A percentile compares a stretch with the other conserved stretches of the same genome.
Evolutionary conservation across 2,329 filamentous ascomycete species (phyloP).

Genomic region (Metarhizium rileyi): DNA sequence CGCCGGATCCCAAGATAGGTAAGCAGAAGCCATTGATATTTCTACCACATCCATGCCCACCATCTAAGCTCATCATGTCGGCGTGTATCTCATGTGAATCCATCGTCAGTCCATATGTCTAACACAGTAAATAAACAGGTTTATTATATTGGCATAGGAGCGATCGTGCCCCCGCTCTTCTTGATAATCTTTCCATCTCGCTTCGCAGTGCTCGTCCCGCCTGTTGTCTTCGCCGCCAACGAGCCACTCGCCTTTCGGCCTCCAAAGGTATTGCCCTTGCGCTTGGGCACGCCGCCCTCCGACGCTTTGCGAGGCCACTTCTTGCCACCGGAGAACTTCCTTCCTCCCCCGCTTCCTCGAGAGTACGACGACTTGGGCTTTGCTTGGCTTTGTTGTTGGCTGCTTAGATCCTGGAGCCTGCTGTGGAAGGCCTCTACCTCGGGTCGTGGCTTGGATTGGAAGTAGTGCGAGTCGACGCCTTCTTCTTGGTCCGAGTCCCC

Average conservation of each 20-base stretch:
- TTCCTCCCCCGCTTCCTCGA: constrained; percentile 14
- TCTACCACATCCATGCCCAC: background rate
- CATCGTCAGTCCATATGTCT: background rate
- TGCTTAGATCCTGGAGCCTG: constrained; percentile 20
- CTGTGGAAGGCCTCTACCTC: constrained; percentile 26
- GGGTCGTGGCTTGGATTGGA: constrained; percentile 19
- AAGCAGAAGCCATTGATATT: background rate
- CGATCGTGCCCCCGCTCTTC: constrained; percentile 26
- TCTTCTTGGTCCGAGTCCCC: constrained; percentile 27
- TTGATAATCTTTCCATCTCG: constrained; percentile 20
- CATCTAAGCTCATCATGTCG: background rate
- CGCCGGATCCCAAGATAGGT: background rate
- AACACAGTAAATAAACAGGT: background rate
- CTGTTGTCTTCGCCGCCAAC: constrained; percentile 12
- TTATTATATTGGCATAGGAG: constrained; percentile 26
- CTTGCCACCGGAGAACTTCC: constrained; percentile 18
- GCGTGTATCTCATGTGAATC: background rate
- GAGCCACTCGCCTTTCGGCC: constrained; percentile 22
- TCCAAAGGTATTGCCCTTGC: constrained; percentile 15
- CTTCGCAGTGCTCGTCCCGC: constrained; percentile 12
- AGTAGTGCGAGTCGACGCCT: constrained; percentile 39
- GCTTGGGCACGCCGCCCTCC: constrained; percentile 21
- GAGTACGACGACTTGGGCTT: constrained; percentile 16
- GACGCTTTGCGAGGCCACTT: constrained; percentile 19
- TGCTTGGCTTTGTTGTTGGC: constrained; percentile 16